A percentile compares a stretch with the other conserved stretches of the same genome.
Conservation (phyloP, 495 filamentous ascomycete genomes). For the Thermothielavioides terrestris region DNA sequence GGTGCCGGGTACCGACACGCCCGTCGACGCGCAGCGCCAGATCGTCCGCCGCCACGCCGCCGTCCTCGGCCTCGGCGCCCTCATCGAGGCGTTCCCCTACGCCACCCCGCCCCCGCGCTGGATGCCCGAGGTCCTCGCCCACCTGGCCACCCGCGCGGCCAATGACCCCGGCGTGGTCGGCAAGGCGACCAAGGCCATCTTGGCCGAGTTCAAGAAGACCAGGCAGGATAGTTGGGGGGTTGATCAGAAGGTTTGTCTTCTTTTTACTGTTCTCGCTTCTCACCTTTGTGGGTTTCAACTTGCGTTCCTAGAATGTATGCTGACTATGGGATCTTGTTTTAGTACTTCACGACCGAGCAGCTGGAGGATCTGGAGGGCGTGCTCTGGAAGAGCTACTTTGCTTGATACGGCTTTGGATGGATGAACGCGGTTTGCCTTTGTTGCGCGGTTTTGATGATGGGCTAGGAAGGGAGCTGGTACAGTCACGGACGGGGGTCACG, state of each 20-base stretch:
- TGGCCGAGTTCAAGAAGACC: conserved; percentile 99
- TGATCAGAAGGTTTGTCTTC: conserved; percentile 77
- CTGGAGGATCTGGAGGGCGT: conserved; percentile 93
- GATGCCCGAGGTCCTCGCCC: conserved; percentile 89
- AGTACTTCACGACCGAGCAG: conserved; percentile 90
- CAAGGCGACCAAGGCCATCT: conserved; percentile 90
- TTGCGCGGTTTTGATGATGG: background rate
- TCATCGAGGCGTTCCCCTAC: conserved; percentile 97
- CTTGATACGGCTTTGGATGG: conserved; percentile 39
- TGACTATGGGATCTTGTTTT: conserved; percentile 21
- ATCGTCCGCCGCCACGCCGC: conserved; percentile 81
- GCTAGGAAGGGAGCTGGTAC: background rate
- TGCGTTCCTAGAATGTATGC: background rate
- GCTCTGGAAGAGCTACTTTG: conserved; percentile 99
- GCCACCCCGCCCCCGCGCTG: conserved; percentile 82
- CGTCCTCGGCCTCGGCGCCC: conserved; percentile 80
- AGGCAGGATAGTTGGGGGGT: conserved; percentile 98
- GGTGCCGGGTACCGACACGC: conserved; percentile 62
- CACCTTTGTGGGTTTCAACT: background rate
- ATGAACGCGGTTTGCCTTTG: background rate
- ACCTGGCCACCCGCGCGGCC: conserved; percentile 74
- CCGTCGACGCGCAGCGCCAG: conserved; percentile 66
- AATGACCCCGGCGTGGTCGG: conserved; percentile 88
- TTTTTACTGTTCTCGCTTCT: background rate
- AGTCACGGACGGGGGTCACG: too few species aligned